Base-by-base conservation (phyloP, 805 yeast species). In the Yarrowia bubula region DNA sequence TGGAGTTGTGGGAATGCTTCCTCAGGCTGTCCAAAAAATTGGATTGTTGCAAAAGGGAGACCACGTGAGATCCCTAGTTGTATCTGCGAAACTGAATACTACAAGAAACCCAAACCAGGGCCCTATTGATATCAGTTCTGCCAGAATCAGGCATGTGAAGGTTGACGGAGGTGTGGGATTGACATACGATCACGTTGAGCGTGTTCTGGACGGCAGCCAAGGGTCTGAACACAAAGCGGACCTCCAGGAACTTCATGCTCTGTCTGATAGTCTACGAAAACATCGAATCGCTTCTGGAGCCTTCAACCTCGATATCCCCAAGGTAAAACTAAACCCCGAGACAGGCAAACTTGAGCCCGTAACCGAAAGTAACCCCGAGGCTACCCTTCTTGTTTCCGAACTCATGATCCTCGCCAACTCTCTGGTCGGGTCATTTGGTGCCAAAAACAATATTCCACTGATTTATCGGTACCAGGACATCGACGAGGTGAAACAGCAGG, bases 401-500 rank as follows among this genome's bases (percentile, higher is more conserved):
- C 74, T 89, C 57, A 93, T 93, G 99, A 82, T 92, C 28, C 76
- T 84, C 50, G 91, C 95, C 0, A 92, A 91, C 72, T 76, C 81
- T n/a, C 75, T 70, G 4, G 72, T 71, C 0, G 78, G 76, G 0
- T 48, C 35, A 13, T 75, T 65, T 53, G 69, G 74, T 10, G 14
- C 15, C 6, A 44, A 65, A 28, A 46, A 70, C 32, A 38, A 63
- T 0, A 67, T 78, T 13, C 75, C 78, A 1, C 65, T 65, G 9
- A 47, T 73, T 4, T 75, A 69, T 51, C 71, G 77, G 8, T 47
- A 64, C 43, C 75, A 74, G 53, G 31, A 37, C 14, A 35, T 72
- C 18, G 70, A 72, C 3, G 43, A 32, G 11, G 15, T 14, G 28
- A 22, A 48, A 11, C 18, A 37, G 32, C 13, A n/a, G 1, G 33